Evolutionary conservation across 106 monocot genomes (phyloP).

Genomic region (Dioscorea dumetorum): DNA sequence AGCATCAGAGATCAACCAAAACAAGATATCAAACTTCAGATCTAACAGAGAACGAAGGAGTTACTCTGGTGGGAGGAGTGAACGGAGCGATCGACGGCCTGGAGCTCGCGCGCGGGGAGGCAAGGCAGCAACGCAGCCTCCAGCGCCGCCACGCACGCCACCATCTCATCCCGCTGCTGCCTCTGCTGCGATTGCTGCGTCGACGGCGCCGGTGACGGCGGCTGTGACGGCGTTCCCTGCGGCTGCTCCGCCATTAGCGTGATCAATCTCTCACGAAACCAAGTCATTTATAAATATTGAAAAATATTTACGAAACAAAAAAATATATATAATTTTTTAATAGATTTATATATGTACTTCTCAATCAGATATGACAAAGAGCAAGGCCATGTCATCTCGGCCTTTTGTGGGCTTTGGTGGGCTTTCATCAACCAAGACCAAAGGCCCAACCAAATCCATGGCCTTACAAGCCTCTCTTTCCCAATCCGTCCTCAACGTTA

Average conservation of each 20-base stretch:
- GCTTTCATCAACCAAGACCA: too few relatives aligned
- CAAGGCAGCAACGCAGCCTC: slow-evolving; percentile 87
- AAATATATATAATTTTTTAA: not conserved
- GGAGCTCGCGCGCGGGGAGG: slow-evolving; percentile 92
- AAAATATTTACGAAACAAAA: not conserved
- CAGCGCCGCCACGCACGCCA: slow-evolving; percentile 64
- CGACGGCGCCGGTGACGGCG: slow-evolving; percentile 4
- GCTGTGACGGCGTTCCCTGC: not conserved
- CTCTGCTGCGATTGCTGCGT: slow-evolving; percentile 15
- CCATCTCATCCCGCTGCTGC: slow-evolving; percentile 51
- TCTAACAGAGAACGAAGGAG: not conserved
- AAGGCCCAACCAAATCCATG: slow-evolving; percentile 17
- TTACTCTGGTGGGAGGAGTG: slow-evolving; percentile 94
- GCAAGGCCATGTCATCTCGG: too few relatives aligned
- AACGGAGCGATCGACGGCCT: slow-evolving; percentile 85
- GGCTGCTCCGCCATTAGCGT: slow-evolving; percentile 10
- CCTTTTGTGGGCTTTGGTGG: too few relatives aligned
- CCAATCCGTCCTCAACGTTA: slow-evolving; percentile 25
- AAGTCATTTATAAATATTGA: not conserved
- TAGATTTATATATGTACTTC: not conserved
- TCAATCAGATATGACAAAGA: not conserved
- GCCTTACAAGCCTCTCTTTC: slow-evolving; percentile 33
- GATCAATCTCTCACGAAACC: not conserved
- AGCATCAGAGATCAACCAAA: too few relatives aligned
- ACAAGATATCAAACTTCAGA: too few relatives aligned